Conservation (phyloP, 2,329 filamentous ascomycete genomes). For the Daldinia eschscholtzii region DNA sequence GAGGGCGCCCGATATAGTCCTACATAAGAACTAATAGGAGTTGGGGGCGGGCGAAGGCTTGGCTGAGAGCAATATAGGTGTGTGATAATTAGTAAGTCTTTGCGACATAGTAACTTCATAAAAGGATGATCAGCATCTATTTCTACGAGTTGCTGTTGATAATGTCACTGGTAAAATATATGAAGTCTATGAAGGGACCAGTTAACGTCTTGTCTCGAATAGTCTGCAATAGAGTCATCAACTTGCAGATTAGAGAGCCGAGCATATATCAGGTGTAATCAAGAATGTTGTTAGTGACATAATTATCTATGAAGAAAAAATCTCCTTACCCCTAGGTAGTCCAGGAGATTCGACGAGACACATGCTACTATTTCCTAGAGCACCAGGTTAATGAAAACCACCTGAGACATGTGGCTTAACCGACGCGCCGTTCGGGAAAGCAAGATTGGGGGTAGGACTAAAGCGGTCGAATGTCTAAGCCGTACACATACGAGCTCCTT, state of each 20-base stretch:
- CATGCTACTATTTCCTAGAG: background rate
- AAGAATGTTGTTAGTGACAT: no score
- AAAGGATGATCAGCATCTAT: no score
- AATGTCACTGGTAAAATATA: no score
- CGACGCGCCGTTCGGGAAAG: background rate
- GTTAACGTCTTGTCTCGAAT: no score
- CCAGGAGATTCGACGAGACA: background rate
- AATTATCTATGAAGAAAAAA: background rate
- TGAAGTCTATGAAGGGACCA: no score
- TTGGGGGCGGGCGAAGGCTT: background rate
- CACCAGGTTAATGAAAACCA: background rate
- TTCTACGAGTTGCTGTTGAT: no score
- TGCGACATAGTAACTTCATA: background rate
- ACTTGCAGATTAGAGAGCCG: no score
- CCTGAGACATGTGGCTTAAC: background rate
- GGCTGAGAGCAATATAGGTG: background rate
- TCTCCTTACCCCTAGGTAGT: background rate
- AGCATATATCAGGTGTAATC: no score
- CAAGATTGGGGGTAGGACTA: background rate
- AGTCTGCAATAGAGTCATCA: no score
- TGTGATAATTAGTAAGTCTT: background rate
- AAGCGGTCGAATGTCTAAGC: background rate
- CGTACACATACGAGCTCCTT: background rate
- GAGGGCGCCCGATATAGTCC: background rate
- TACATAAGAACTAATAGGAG: background rate